Conservation (phyloP, 2,329 filamentous ascomycete genomes). For the Aspergillus quadricinctus region DNA sequence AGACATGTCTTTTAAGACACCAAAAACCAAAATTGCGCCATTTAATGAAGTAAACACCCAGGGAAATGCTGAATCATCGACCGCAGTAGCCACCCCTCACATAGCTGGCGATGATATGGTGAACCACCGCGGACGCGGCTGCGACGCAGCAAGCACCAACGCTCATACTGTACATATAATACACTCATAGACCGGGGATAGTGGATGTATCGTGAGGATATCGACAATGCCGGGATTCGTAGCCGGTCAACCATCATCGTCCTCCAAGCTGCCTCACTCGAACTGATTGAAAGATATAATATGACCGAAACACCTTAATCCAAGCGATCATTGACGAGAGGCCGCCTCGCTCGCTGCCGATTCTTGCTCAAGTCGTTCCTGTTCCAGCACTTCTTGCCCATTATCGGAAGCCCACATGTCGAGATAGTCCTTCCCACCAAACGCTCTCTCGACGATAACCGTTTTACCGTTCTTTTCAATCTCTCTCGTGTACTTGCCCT, state of each 20-base stretch:
- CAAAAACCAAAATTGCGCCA: constrained; percentile 17
- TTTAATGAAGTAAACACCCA: constrained; percentile 8
- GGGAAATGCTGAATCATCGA: not conserved
- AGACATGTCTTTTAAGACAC: constrained; percentile 9
- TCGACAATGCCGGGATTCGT: not conserved
- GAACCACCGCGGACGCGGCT: not conserved
- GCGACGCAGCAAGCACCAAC: constrained; percentile 3
- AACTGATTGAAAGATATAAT: not conserved
- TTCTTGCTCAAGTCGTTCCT: constrained; percentile 18
- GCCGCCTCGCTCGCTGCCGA: constrained; percentile 2
- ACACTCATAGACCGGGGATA: constrained; percentile 10
- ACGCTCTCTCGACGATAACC: constrained; percentile 25
- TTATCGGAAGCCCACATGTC: constrained; percentile 37
- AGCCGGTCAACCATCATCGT: not conserved
- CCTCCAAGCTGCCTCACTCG: not conserved
- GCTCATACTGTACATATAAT: constrained; percentile 26
- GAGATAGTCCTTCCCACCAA: constrained; percentile 35
- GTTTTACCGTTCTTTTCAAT: constrained; percentile 23
- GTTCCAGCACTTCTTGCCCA: constrained; percentile 27
- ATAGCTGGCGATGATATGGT: not conserved
- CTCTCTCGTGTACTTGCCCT: constrained; percentile 29
- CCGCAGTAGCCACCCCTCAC: not conserved
- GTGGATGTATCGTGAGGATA: not conserved
- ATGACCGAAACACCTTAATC: not conserved
- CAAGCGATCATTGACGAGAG: constrained; percentile 11